Base-by-base conservation (phyloP, 108 stramenopile genomes). In the Pseudonitzschia delicatissima region DNA sequence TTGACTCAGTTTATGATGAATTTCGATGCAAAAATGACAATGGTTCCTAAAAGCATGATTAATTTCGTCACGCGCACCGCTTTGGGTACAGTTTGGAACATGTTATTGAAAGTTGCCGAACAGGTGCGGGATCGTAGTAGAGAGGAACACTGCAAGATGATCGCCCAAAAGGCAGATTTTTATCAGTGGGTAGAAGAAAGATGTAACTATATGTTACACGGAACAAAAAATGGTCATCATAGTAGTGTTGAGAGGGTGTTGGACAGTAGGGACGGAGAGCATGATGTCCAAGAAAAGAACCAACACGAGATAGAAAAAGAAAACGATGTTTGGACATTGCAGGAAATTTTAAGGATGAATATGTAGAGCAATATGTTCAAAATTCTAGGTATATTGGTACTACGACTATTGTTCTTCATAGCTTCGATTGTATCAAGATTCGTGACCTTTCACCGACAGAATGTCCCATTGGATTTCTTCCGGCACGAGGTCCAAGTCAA, bases 101-200 rank as follows among this genome's bases (percentile, higher is more conserved):
- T 66, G 77, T 66, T 91, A 32, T 55, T 91, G 4, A 63, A 77
- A 23, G 81, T 91, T 59, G 85, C 87, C 4, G 83, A 87, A 60
- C 77, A 87, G 62, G 83, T 91, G 21, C 79, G 77, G 28, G 85
- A 77, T 62, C 87, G 90, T 17, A 65, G 62, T 45, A 57, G 87
- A 3, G 71, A 72, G 29, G 71, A 67, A 26, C 87, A 91, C 67
- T 71, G 68, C 39, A 72, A 86, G 26, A 67, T 75, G n/a, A 88
- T 92, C 52, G 66, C 64, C 25, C 58, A 37, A 47, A 92, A 92
- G 76, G 67, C 70, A 29, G 83, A 85, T 20, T 69, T 91, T 57
- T 91, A 91, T 70, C 74, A 85, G 61, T 91, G 83, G 83, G 71
- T 91, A 0, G 77, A 86, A 23, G 70, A 77, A 57, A 53, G 84